These are phyloP conservation scores for Talaromyces islandicus DNA, from an alignment of 2,329 filamentous ascomycete genomes.

Conservation along the genomic window DNA sequence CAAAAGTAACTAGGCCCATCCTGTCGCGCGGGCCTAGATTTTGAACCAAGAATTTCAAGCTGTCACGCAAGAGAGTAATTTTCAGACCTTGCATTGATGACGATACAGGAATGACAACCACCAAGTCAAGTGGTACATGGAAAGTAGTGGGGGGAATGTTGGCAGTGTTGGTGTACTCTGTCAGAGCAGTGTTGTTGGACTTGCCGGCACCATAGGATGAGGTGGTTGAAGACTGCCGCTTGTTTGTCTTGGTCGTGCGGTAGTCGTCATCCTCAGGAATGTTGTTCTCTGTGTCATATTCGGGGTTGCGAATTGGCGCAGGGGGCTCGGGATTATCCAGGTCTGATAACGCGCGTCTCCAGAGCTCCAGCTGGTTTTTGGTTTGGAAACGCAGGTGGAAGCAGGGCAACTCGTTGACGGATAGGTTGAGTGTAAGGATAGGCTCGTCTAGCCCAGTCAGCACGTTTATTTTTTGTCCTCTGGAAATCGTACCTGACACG, in stretches of 20 bases:
- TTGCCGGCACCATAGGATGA: conserved; percentile 76
- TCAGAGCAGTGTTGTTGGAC: conserved; percentile 81
- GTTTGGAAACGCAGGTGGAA: conserved; percentile 90
- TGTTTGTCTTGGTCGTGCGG: conserved; percentile 47
- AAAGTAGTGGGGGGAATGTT: conserved; percentile 48
- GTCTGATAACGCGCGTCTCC: conserved; percentile 82
- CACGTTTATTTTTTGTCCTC: background rate
- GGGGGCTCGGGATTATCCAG: conserved; percentile 63
- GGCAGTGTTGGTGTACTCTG: conserved; percentile 78
- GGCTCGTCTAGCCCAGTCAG: conserved; percentile 57
- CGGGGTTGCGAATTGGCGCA: conserved; percentile 54
- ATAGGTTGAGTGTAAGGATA: conserved; percentile 80
- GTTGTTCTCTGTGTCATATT: conserved; percentile 73
- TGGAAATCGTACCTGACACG: conserved; percentile 35
- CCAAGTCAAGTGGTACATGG: conserved; percentile 90
- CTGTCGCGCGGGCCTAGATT: conserved; percentile 87
- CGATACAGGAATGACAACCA: conserved; percentile 93
- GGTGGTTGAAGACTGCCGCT: conserved; percentile 73
- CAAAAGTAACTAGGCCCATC: conserved; percentile 96
- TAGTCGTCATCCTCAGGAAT: conserved; percentile 88
- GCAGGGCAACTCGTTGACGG: conserved; percentile 83
- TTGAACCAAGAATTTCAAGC: conserved; percentile 83
- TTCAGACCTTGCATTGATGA: conserved; percentile 99
- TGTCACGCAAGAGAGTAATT: conserved; percentile 87
- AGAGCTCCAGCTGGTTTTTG: conserved; percentile 71